phyloP scores from a whole-genome alignment of 2,329 filamentous ascomycete genomes.

The Colletotrichum sp. region DNA sequence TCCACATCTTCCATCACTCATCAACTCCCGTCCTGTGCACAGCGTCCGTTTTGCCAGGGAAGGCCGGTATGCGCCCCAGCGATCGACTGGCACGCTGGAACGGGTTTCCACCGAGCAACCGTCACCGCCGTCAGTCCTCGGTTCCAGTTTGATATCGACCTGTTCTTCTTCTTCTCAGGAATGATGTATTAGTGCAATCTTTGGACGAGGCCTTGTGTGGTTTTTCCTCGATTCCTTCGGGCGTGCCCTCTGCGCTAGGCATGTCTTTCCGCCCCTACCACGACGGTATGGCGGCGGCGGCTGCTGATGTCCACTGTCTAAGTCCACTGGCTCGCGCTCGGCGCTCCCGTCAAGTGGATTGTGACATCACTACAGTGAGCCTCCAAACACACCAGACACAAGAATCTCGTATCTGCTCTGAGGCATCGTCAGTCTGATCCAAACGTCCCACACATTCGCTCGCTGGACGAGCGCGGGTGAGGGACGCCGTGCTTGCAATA shows the following conservation, averaged over 20 bases:
- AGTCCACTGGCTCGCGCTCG: constrained; percentile 1
- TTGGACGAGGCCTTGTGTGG: neutral
- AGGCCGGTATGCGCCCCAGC: neutral
- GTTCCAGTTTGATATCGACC: neutral
- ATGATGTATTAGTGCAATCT: neutral
- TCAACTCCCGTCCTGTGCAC: neutral
- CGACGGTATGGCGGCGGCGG: neutral
- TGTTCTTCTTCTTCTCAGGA: neutral
- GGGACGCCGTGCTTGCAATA: neutral
- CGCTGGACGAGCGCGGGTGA: neutral
- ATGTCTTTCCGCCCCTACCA: constrained; percentile 9
- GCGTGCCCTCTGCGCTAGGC: neutral
- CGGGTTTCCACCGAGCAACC: constrained; percentile 2
- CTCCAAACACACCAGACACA: neutral
- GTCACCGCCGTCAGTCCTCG: constrained; percentile 3
- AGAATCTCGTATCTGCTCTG: constrained; percentile 1
- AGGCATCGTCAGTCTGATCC: constrained; percentile 9
- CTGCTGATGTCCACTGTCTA: neutral
- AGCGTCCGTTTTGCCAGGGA: neutral
- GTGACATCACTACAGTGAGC: constrained; percentile 15
- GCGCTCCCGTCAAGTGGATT: constrained; percentile 6
- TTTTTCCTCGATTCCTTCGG: neutral
- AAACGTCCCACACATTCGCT: neutral
- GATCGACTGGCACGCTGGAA: constrained; percentile 1
- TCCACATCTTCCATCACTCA: constrained; percentile 13